Evolutionary conservation across 805 yeast genomes (phyloP).

Genomic region (Kodamaea restingae): DNA sequence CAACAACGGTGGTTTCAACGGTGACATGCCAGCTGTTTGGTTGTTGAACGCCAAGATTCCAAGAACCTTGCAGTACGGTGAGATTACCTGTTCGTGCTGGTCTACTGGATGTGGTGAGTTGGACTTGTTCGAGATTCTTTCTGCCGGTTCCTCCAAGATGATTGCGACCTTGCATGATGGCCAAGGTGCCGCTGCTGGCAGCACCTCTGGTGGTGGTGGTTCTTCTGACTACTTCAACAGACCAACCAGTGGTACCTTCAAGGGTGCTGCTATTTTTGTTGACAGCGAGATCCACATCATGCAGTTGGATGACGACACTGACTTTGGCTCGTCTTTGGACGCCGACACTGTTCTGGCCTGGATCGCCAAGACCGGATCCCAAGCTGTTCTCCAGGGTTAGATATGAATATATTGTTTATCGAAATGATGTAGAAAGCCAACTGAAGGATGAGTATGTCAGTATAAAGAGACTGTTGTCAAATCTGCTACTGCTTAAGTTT

Average conservation of each 20-base stretch:
- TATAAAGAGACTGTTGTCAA: too few relatives aligned
- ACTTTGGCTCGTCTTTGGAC: constrained; percentile 52
- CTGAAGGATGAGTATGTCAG: too few relatives aligned
- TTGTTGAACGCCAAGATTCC: constrained; percentile 92
- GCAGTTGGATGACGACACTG: constrained; percentile 47
- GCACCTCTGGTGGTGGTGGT: constrained; percentile 74
- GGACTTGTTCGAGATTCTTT: constrained; percentile 86
- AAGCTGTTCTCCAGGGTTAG: constrained; percentile 25
- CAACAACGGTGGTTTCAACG: constrained; percentile 50
- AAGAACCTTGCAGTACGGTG: constrained; percentile 93
- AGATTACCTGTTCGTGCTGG: constrained; percentile 90
- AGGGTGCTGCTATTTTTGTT: constrained; percentile 84
- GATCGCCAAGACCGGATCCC: constrained; percentile 51
- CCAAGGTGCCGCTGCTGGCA: constrained; percentile 61
- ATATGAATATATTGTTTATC: neutral
- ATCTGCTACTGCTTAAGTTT: too few relatives aligned
- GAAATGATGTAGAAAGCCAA: too few relatives aligned
- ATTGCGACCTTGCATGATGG: constrained; percentile 81
- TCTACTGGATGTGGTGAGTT: constrained; percentile 95
- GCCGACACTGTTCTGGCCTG: constrained; percentile 53
- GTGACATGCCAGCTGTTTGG: constrained; percentile 99
- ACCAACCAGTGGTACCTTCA: constrained; percentile 73
- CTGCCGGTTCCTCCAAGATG: constrained; percentile 69
- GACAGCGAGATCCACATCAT: constrained; percentile 56
- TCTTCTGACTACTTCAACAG: constrained; percentile 82